Evolutionary conservation across 345 rosid species (phyloP), one percentile per base, ranked within the genome.

Genomic region (Euphorbia tirucalli): DNA sequence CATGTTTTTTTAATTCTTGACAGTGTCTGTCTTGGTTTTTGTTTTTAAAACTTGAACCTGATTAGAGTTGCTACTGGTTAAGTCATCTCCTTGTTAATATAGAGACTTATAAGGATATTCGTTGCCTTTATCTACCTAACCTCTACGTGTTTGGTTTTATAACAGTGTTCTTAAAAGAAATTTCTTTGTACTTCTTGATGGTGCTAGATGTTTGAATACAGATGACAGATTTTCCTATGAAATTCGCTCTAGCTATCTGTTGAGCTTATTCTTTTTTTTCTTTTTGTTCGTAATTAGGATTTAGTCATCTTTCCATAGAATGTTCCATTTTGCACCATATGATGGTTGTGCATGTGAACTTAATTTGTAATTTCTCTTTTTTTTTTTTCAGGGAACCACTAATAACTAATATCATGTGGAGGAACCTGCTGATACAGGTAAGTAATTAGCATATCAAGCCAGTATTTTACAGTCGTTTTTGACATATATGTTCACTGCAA

Each of bases 331-430:
- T n/a, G n/a, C n/a, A n/a, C n/a, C n/a, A n/a, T n/a, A n/a, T n/a
- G n/a, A n/a, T n/a, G n/a, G n/a, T n/a, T n/a, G n/a, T 21, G 21
- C 28, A 62, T 35, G 35, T 62, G 18, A 13, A 24, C 46, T 41
- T 14, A 5, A 28, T 1, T 18, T 11, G 5, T 13, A 61, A 16
- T 2, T 61, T 11, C 31, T 21, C n/a, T n/a, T n/a, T n/a, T 6
- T 43, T 15, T 60, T 32, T 32, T 21, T 28, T 3, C 69, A 78
- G 82, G 82, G 82, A 78, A 55, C 82, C 82, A 15, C 65, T 78
- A 14, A 74, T 78, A 39, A 78, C 82, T 49, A 78, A 78, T 54
- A 78, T 78, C 56, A 78, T 78, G 82, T 78, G 82, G 82, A 78
- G 78, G 63, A 78, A 78, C 75, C 69, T 78, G 50, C 68, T 78